These are phyloP conservation scores for Copromyces sp. DNA, from an alignment of 495 filamentous ascomycete species.

Conservation along the genomic window DNA sequence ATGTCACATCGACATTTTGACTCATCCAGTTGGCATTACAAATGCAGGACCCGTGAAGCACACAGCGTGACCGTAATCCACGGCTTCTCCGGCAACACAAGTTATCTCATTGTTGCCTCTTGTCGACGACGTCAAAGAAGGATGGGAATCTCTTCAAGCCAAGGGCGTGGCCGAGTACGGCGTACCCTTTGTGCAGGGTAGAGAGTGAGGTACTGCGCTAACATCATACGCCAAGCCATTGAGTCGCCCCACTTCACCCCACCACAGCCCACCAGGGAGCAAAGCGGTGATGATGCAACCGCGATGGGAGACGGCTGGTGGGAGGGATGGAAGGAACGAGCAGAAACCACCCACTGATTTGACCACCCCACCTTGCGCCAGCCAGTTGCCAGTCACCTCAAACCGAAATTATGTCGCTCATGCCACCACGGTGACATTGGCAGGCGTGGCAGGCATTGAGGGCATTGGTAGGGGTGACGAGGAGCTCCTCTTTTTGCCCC, in stretches of 20 bases:
- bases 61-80: not conserved
- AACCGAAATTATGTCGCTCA: conserved; percentile 27
- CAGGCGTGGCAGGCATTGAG: not conserved
- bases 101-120: not conserved
- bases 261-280: not conserved
- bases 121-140: not conserved
- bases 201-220: not conserved
- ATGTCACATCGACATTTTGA: not conserved
- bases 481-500: not conserved
- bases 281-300: conserved; percentile 16
- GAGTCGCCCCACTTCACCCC: not conserved
- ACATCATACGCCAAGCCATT: not conserved
- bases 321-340: not conserved
- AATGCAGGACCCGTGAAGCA: not conserved
- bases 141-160: not conserved
- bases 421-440: conserved; percentile 18
- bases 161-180: not conserved
- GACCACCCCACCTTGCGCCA: conserved; percentile 20
- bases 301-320: conserved; percentile 1
- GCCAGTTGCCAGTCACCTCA: conserved; percentile 5
- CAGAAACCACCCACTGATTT: conserved; percentile 18
- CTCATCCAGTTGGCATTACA: not conserved
- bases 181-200: not conserved
- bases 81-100: not conserved
- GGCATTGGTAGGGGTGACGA: not conserved